Percentiles rank a stretch among this genome's conserved stretches.
These are phyloP conservation scores for Globisporangium mamillatum DNA, from an alignment of 352 stramenopile genomes.

Conservation along the genomic window DNA sequence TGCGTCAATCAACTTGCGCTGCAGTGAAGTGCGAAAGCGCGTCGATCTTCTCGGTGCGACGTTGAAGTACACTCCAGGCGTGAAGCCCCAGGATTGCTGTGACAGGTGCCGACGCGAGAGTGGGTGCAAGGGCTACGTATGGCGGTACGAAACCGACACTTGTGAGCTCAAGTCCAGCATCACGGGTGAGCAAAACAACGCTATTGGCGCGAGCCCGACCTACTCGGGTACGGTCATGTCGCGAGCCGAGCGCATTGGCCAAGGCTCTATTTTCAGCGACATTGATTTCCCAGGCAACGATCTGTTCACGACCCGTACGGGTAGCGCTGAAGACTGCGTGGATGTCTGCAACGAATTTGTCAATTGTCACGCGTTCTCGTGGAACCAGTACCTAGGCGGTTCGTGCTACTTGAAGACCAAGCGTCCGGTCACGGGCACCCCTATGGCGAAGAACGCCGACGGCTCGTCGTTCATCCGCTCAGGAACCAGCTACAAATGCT, in stretches of 20 bases:
- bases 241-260: background rate
- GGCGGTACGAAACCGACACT: background rate
- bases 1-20: slow-evolving; percentile 3
- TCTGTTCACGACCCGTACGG: slow-evolving; percentile 6
- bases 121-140: slow-evolving; percentile 15
- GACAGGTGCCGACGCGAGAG: slow-evolving; percentile 9
- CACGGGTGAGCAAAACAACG: slow-evolving; percentile 7
- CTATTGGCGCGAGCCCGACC: background rate
- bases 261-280: slow-evolving; percentile 14
- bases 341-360: slow-evolving; percentile 23
- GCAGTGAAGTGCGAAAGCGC: background rate
- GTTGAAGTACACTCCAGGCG: background rate
- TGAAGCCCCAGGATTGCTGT: slow-evolving; percentile 13
- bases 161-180: slow-evolving; percentile 20
- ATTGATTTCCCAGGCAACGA: slow-evolving; percentile 28
- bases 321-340: slow-evolving; percentile 16
- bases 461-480: slow-evolving; percentile 6
- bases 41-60: slow-evolving; percentile 11
- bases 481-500: slow-evolving; percentile 12
- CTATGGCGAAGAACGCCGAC: background rate
- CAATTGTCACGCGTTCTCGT: slow-evolving; percentile 49
- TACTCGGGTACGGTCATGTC: slow-evolving; percentile 13
- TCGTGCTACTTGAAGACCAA: slow-evolving; percentile 56
- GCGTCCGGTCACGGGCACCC: background rate
- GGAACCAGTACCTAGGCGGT: slow-evolving; percentile 35